Conservation (phyloP, 108 stramenopile species). For the Stephanodiscus minutulus region DNA sequence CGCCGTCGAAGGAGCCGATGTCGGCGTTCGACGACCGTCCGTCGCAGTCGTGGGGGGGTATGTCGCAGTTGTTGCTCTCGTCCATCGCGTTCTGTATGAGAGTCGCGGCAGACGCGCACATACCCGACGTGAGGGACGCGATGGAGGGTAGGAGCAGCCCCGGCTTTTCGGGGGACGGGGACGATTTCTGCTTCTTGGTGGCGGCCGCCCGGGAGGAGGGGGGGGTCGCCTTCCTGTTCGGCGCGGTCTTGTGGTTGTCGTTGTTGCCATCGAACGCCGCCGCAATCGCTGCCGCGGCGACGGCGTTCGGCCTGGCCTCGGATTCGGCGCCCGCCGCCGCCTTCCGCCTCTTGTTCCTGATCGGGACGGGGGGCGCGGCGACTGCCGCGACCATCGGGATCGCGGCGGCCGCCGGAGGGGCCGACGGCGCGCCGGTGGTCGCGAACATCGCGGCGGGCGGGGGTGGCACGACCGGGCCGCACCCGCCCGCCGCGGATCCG, state of each 20-base stretch:
- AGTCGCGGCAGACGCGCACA: slow-evolving; percentile 13
- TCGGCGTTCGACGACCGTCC: not conserved
- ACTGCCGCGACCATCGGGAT: too few species aligned
- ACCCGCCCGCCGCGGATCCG: too few species aligned
- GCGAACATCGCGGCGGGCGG: not conserved
- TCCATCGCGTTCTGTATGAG: slow-evolving; percentile 23
- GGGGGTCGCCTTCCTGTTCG: slow-evolving; percentile 11
- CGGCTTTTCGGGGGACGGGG: not conserved
- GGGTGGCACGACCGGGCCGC: not conserved
- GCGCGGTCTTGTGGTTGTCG: not conserved
- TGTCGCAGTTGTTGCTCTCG: slow-evolving; percentile 12
- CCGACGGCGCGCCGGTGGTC: not conserved
- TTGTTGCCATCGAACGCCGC: slow-evolving; percentile 1
- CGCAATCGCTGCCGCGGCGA: too few species aligned
- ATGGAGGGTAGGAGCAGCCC: not conserved
- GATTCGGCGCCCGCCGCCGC: not conserved
- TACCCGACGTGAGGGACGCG: not conserved
- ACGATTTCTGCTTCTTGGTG: slow-evolving; percentile 21
- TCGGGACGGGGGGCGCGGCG: not conserved
- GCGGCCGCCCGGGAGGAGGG: not conserved
- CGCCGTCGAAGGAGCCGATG: not conserved
- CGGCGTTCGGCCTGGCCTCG: not conserved
- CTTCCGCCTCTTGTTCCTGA: not conserved
- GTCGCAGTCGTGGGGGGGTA: not conserved
- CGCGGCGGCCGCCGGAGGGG: not conserved